A percentile compares a stretch with the other conserved stretches of the same genome.
These are phyloP conservation scores for Botrytis galanthina DNA, from an alignment of 2,329 filamentous ascomycete genomes.

Conservation along the genomic window DNA sequence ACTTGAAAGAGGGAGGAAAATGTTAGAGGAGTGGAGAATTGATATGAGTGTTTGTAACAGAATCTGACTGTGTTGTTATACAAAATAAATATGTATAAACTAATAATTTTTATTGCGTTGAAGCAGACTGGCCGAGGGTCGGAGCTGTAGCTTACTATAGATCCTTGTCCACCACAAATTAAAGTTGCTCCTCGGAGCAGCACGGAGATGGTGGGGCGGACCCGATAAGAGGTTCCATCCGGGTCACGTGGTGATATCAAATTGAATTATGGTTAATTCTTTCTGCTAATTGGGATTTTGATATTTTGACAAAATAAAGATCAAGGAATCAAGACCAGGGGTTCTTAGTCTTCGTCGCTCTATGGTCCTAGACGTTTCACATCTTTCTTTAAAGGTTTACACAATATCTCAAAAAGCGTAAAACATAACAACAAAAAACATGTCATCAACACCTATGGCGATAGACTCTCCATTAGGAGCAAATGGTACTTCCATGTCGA, in stretches of 20 bases:
- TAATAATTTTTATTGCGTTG: constrained; percentile 16
- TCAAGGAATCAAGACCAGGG: not conserved
- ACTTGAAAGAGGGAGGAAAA: not conserved
- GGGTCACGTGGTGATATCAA: constrained; percentile 16
- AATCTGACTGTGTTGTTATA: constrained; percentile 11
- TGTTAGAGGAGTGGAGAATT: not conserved
- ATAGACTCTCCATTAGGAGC: constrained; percentile 37
- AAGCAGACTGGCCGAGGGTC: constrained; percentile 8
- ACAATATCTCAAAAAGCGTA: not conserved
- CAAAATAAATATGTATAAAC: not conserved
- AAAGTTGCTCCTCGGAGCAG: not conserved
- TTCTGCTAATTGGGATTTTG: not conserved
- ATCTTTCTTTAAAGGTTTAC: not conserved
- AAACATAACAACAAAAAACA: constrained; percentile 18
- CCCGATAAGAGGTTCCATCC: not conserved
- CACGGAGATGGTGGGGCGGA: constrained; percentile 15
- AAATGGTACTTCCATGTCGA: constrained; percentile 26
- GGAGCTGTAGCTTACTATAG: constrained; percentile 12
- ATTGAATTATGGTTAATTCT: not conserved
- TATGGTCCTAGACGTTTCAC: too few relatives aligned
- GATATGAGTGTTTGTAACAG: not conserved
- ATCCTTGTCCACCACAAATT: not conserved
- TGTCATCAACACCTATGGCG: constrained; percentile 38
- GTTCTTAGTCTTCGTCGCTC: not conserved
- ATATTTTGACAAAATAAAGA: not conserved